Evolutionary conservation across 805 yeast species (phyloP).

Genomic region (Candida palmyrensis): DNA sequence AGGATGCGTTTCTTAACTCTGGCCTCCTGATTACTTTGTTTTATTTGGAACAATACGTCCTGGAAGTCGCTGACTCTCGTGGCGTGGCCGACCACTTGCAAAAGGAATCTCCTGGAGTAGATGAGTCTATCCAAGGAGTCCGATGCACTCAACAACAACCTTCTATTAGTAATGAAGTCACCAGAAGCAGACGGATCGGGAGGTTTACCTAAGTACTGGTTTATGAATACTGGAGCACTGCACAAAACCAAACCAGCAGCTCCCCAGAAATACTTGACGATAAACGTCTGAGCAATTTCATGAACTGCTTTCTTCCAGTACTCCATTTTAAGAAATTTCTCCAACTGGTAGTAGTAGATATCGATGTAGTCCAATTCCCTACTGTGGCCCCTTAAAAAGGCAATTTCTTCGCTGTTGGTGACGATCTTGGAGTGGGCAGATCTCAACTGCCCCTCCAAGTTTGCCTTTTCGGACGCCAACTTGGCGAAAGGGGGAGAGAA

Average conservation of each 20-base stretch:
- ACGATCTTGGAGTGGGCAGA: constrained; percentile 79
- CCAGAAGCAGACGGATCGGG: constrained; percentile 54
- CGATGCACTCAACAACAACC: constrained; percentile 77
- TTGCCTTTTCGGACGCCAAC: constrained; percentile 68
- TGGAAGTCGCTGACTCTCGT: constrained; percentile 68
- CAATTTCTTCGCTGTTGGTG: constrained; percentile 79
- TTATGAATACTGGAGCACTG: constrained; percentile 80
- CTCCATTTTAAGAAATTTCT: constrained; percentile 70
- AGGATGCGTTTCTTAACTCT: constrained; percentile 10
- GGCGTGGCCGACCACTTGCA: constrained; percentile 80
- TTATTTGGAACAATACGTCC: constrained; percentile 51
- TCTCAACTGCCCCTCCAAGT: constrained; percentile 80
- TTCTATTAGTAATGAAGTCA: constrained; percentile 84
- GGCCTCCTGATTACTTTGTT: constrained; percentile 11
- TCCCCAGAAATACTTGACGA: constrained; percentile 92
- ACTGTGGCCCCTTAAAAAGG: constrained; percentile 73
- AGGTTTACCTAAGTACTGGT: constrained; percentile 43
- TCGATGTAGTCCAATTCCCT: constrained; percentile 77
- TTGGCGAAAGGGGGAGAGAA: constrained; percentile 90
- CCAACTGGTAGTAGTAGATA: constrained; percentile 74
- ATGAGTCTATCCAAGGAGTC: constrained; percentile 85
- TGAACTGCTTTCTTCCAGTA: constrained; percentile 72
- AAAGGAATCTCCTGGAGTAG: constrained; percentile 76
- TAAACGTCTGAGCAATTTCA: constrained; percentile 80
- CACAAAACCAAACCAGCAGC: constrained; percentile 88